Percentiles rank a stretch among this genome's conserved stretches.
Conservation (phyloP, 2,329 filamentous ascomycete genomes). For the Colletotrichum tamarilloi region DNA sequence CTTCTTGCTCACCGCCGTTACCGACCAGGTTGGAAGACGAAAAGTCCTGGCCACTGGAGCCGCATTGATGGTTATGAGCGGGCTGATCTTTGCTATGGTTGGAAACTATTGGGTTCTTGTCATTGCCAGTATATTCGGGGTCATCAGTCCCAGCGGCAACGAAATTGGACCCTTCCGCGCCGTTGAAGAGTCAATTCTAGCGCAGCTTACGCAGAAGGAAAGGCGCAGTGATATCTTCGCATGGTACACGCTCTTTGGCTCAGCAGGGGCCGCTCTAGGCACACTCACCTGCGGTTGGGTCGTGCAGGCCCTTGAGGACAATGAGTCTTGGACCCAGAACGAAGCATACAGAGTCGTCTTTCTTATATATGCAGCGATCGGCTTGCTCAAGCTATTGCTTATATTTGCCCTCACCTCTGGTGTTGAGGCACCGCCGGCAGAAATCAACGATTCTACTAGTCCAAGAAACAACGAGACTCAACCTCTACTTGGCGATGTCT, state of each 20-base stretch:
- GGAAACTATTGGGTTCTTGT: conserved; percentile 69
- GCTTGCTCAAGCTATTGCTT: conserved; percentile 66
- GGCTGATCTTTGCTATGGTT: conserved; percentile 63
- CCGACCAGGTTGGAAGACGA: conserved; percentile 67
- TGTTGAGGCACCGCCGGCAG: conserved; percentile 51
- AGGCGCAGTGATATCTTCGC: conserved; percentile 68
- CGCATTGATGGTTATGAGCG: conserved; percentile 65
- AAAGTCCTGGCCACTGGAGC: conserved; percentile 66
- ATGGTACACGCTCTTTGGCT: conserved; percentile 70
- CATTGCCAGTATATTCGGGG: conserved; percentile 67
- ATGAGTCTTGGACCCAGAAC: conserved; percentile 54
- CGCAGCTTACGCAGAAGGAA: conserved; percentile 61
- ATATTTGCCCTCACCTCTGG: conserved; percentile 59
- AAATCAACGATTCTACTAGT: neutral
- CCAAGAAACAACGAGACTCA: neutral
- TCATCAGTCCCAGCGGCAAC: conserved; percentile 71
- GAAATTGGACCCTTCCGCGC: conserved; percentile 73
- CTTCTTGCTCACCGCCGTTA: conserved; percentile 67
- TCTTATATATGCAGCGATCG: conserved; percentile 65
- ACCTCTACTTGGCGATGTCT: neutral
- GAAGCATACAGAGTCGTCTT: conserved; percentile 68
- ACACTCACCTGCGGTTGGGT: conserved; percentile 70
- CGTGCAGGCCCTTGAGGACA: conserved; percentile 59
- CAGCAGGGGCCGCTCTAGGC: conserved; percentile 70
- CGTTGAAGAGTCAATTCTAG: conserved; percentile 70